Conservation (phyloP, 345 rosid species). For the Dipteronia dyeriana region DNA sequence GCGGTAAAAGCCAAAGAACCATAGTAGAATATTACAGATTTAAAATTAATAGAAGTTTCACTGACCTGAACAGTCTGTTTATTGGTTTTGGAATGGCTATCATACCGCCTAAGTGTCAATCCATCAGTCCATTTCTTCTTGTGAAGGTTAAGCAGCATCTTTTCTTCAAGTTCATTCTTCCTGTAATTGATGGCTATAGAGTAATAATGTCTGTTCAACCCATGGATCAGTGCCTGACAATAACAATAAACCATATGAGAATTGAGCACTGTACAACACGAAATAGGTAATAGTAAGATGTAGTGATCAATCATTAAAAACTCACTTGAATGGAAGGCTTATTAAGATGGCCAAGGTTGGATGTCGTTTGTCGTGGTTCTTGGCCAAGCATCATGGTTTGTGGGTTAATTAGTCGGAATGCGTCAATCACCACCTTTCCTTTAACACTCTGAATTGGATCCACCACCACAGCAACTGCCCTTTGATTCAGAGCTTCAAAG, state of each 20-base stretch:
- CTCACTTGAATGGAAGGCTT: slow-evolving; percentile 96
- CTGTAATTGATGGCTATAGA: slow-evolving; percentile 98
- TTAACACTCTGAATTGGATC: slow-evolving; percentile 98
- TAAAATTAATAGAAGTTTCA: not conserved
- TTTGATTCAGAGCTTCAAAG: slow-evolving; percentile 98
- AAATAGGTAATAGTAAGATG: not conserved
- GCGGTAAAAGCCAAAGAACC: not conserved
- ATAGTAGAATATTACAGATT: not conserved
- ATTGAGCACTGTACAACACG: not conserved
- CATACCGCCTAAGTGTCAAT: slow-evolving; percentile 80
- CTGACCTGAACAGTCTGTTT: slow-evolving; percentile 93
- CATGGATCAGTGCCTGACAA: slow-evolving; percentile 93
- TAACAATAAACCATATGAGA: slow-evolving; percentile 24
- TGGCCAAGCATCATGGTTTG: slow-evolving; percentile 99
- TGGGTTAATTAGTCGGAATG: slow-evolving; percentile 93
- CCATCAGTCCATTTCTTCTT: slow-evolving; percentile 99
- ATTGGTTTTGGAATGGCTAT: slow-evolving; percentile 88
- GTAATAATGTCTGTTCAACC: slow-evolving; percentile 95
- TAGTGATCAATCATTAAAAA: slow-evolving; percentile 7
- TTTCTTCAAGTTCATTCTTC: slow-evolving; percentile 97
- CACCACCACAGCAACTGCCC: slow-evolving; percentile 98
- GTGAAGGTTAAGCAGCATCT: slow-evolving; percentile 96
- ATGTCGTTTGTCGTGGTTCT: slow-evolving; percentile 97
- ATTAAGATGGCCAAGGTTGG: slow-evolving; percentile 96
- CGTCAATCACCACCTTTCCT: slow-evolving; percentile 99